These are phyloP conservation scores for Fusarium sp. DNA, from an alignment of 2,329 filamentous ascomycete species.

Conservation along the genomic window DNA sequence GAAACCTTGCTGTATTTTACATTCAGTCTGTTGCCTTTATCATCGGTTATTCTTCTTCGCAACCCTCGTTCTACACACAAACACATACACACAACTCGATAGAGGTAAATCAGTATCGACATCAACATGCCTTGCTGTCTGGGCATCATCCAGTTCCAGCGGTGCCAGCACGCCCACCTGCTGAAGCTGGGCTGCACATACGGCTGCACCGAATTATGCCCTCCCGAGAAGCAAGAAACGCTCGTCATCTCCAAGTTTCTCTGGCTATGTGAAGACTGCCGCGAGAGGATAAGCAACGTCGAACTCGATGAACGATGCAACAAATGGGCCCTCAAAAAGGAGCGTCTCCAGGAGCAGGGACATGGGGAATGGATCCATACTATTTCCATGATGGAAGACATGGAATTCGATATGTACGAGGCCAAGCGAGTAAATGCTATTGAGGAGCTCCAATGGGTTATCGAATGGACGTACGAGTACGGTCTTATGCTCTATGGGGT, in stretches of 20 bases:
- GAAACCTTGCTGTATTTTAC: not conserved
- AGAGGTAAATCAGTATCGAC: not conserved
- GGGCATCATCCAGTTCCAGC: slow-evolving; percentile 40
- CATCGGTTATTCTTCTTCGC: not conserved
- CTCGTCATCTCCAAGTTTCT: slow-evolving; percentile 42
- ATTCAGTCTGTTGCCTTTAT: not conserved
- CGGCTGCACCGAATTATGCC: slow-evolving; percentile 43
- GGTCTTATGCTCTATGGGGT: slow-evolving; percentile 40
- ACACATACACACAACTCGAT: not conserved
- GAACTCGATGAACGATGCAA: slow-evolving; percentile 17
- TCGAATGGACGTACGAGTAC: slow-evolving; percentile 46
- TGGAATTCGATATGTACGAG: slow-evolving; percentile 4
- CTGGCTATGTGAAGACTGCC: slow-evolving; percentile 47
- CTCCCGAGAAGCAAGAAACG: slow-evolving; percentile 21
- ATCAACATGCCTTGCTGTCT: slow-evolving; percentile 49
- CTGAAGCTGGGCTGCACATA: slow-evolving; percentile 47
- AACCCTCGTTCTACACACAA: not conserved
- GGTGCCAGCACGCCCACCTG: slow-evolving; percentile 44
- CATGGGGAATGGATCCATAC: not conserved
- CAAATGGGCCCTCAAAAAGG: slow-evolving; percentile 17
- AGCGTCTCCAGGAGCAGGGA: not conserved
- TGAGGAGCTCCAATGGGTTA: slow-evolving; percentile 45
- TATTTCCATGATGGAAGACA: slow-evolving; percentile 2
- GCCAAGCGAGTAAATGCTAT: slow-evolving; percentile 14
- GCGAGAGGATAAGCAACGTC: slow-evolving; percentile 2